Percentiles rank a stretch among this genome's conserved stretches.
These are phyloP conservation scores for Saccharomyces mikatae DNA, from an alignment of 805 yeast species.

Conservation along the genomic window DNA sequence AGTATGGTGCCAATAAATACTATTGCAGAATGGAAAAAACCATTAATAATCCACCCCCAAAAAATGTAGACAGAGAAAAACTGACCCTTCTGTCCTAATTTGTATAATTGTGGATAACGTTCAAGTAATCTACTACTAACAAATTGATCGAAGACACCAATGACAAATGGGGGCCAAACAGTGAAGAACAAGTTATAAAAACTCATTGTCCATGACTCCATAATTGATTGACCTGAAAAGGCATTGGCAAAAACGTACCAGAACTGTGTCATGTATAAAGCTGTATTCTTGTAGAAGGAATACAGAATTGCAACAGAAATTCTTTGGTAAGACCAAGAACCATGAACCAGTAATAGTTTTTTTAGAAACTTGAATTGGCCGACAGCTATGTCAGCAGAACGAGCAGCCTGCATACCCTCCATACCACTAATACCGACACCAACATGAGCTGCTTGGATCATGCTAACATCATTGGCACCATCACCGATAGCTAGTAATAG, in stretches of 20 bases:
- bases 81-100: constrained; percentile 78
- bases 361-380: constrained; percentile 88
- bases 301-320: constrained; percentile 86
- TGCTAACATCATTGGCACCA: constrained; percentile 97
- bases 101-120: constrained; percentile 87
- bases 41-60: constrained; percentile 97
- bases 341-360: constrained; percentile 84
- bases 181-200: constrained; percentile 92
- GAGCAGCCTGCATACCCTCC: constrained; percentile 99
- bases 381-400: constrained; percentile 94
- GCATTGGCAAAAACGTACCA: constrained; percentile 94
- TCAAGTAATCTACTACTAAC: constrained; percentile 83
- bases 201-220: constrained; percentile 97
- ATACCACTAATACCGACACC: constrained; percentile 98
- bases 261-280: constrained; percentile 94
- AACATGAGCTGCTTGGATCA: constrained; percentile 99
- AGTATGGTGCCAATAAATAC: constrained; percentile 65
- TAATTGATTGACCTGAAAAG: constrained; percentile 89
- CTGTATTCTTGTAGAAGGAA: constrained; percentile 91
- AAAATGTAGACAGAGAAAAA: constrained; percentile 87
- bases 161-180: constrained; percentile 88
- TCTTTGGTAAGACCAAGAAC: constrained; percentile 96
- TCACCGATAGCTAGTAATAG: constrained; percentile 89
- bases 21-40: constrained; percentile 86
- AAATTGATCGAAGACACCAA: constrained; percentile 95